Evolutionary conservation across 441 rosid species (phyloP).

Genomic region (Croton setiger): DNA sequence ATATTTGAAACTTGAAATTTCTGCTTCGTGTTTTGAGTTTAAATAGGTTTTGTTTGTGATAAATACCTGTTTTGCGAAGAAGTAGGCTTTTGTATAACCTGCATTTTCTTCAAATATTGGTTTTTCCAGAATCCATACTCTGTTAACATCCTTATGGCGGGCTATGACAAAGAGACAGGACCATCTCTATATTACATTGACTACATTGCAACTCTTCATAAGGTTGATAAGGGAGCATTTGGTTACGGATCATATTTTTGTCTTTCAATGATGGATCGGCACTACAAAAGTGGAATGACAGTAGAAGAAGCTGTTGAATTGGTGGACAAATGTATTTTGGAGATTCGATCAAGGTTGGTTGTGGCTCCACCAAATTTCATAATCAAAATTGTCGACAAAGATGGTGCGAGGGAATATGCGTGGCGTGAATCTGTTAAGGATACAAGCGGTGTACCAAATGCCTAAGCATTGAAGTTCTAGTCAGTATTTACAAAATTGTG

Average conservation of each 20-base stretch:
- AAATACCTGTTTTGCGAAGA: not conserved
- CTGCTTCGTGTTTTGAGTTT: not conserved
- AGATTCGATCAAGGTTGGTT: conserved; percentile 85
- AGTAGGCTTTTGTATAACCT: not conserved
- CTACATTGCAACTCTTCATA: conserved; percentile 94
- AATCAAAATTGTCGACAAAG: conserved; percentile 88
- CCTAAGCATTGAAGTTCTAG: conserved; percentile 4
- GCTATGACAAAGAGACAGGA: conserved; percentile 87
- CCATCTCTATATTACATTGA: conserved; percentile 92
- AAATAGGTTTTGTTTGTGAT: not conserved
- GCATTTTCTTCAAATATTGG: not conserved
- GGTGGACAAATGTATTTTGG: conserved; percentile 62
- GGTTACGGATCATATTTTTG: conserved; percentile 93
- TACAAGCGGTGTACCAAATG: conserved; percentile 30
- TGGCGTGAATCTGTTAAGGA: conserved; percentile 58
- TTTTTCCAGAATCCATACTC: conserved; percentile 68
- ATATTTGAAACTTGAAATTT: not conserved
- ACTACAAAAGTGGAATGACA: conserved; percentile 83
- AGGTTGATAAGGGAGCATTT: conserved; percentile 93
- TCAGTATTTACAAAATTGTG: not conserved
- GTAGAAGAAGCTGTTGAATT: conserved; percentile 76
- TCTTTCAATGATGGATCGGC: conserved; percentile 96
- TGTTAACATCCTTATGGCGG: conserved; percentile 91
- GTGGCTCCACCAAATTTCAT: conserved; percentile 95
- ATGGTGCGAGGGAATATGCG: conserved; percentile 51